Percentiles rank a stretch among this genome's conserved stretches.
phyloP scores from a whole-genome alignment of 2,329 filamentous ascomycete species.

The Colletotrichum sp. region DNA sequence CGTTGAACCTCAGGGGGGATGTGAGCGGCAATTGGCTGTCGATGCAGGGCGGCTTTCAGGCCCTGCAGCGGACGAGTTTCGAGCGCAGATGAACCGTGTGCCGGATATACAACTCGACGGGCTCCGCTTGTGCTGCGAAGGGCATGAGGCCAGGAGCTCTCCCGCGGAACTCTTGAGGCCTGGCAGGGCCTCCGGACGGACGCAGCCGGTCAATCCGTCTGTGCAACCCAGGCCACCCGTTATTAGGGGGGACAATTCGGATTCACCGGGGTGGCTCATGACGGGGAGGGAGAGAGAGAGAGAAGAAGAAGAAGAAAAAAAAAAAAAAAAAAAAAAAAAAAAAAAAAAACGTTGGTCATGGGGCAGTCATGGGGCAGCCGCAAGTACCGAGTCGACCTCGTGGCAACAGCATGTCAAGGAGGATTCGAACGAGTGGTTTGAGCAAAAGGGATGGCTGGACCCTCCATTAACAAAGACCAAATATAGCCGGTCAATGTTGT shows the following conservation, averaged over 20 bases:
- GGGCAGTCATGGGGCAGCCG: neutral
- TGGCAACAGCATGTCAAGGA: neutral
- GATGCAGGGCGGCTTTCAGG: neutral
- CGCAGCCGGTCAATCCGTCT: neutral
- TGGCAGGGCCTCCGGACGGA: neutral
- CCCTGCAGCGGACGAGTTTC: neutral
- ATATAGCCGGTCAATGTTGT: neutral
- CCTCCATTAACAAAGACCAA: neutral
- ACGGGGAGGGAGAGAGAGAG: neutral
- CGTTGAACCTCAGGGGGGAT: neutral
- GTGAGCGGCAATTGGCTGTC: neutral
- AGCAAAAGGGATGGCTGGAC: neutral
- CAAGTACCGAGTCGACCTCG: slow-evolving; percentile 3
- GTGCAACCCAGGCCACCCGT: neutral
- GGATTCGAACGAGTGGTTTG: neutral
- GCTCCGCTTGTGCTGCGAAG: neutral
- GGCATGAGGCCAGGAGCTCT: neutral
- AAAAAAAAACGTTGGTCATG: neutral
- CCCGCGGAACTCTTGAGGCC: neutral
- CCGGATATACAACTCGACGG: slow-evolving; percentile 5
- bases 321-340: neutral
- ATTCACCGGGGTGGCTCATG: slow-evolving; percentile 2
- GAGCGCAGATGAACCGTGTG: slow-evolving; percentile 14
- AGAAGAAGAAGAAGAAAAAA: neutral
- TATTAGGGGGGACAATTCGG: neutral